Percentiles rank a stretch among this genome's conserved stretches.
These are phyloP conservation scores for Calocybe indica DNA, from an alignment of 768 basidiomycete species.

Conservation along the genomic window DNA sequence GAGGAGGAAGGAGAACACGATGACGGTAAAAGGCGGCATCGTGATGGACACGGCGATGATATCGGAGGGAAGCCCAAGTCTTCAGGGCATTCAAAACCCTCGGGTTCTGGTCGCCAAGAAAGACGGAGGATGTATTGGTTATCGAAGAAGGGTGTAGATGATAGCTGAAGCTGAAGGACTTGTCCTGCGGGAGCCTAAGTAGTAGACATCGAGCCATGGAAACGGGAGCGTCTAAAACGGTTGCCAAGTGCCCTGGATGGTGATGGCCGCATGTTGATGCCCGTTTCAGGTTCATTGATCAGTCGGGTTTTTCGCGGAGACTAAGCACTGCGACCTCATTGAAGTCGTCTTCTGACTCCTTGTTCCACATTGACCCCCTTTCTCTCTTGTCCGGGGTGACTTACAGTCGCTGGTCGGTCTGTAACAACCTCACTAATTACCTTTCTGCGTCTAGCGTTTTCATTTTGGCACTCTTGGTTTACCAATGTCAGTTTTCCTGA, in stretches of 20 bases:
- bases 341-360: too few relatives aligned
- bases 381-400: too few relatives aligned
- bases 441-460: constrained; percentile 5
- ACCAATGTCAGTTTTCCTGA: background rate
- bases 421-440: constrained; percentile 12
- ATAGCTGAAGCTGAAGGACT: constrained; percentile 6
- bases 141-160: constrained; percentile 38
- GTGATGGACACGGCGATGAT: constrained; percentile 11
- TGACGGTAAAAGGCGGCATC: constrained; percentile 17
- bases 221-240: constrained; percentile 1
- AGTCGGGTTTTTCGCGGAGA: background rate
- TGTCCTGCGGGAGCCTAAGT: too few relatives aligned
- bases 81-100: too few relatives aligned
- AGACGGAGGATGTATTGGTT: constrained; percentile 52
- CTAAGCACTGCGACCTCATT: constrained; percentile 1
- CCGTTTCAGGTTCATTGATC: constrained; percentile 11
- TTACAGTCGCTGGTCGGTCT: constrained; percentile 19
- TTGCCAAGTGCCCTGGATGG: constrained; percentile 5
- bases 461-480: background rate
- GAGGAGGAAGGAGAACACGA: constrained; percentile 12
- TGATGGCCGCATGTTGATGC: background rate
- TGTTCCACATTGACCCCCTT: too few relatives aligned
- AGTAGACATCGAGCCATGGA: background rate
- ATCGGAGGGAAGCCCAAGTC: constrained; percentile 16
- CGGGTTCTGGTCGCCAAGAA: constrained; percentile 6